A percentile compares a stretch with the other conserved stretches of the same genome.
Evolutionary conservation across 441 rosid species (phyloP).

Genomic region (Omphalea diandra): DNA sequence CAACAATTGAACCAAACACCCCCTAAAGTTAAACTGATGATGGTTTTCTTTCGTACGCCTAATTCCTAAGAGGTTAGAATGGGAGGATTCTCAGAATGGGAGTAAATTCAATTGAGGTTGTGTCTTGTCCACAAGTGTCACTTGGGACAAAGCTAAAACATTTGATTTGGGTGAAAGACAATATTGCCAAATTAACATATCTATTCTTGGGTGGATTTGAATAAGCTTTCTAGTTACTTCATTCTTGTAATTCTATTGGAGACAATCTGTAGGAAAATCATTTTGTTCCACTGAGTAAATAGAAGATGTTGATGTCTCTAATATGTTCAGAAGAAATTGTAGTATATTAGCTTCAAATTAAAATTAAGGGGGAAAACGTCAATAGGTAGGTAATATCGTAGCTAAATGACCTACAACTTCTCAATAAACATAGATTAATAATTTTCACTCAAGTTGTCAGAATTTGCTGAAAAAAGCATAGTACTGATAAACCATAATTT

Average conservation of each 20-base stretch:
- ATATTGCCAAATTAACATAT: too few relatives aligned
- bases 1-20: background rate
- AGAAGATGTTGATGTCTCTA: background rate
- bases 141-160: background rate
- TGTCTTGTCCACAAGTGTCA: background rate
- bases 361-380: background rate
- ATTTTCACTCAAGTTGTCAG: too few relatives aligned
- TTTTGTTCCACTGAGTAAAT: background rate
- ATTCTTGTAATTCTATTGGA: too few relatives aligned
- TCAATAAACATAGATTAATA: background rate
- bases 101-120: background rate
- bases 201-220: too few relatives aligned
- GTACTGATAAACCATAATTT: background rate
- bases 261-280: background rate
- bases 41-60: background rate
- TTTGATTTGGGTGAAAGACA: background rate
- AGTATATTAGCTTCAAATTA: background rate
- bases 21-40: background rate
- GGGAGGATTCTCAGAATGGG: background rate
- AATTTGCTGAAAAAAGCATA: too few relatives aligned
- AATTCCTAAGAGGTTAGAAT: background rate
- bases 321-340: background rate
- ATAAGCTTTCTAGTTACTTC: too few relatives aligned
- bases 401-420: background rate
- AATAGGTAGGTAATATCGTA: background rate